phyloP scores from a whole-genome alignment of 176 grass and related monocot species.

The Chrysopogon serrulatus region DNA sequence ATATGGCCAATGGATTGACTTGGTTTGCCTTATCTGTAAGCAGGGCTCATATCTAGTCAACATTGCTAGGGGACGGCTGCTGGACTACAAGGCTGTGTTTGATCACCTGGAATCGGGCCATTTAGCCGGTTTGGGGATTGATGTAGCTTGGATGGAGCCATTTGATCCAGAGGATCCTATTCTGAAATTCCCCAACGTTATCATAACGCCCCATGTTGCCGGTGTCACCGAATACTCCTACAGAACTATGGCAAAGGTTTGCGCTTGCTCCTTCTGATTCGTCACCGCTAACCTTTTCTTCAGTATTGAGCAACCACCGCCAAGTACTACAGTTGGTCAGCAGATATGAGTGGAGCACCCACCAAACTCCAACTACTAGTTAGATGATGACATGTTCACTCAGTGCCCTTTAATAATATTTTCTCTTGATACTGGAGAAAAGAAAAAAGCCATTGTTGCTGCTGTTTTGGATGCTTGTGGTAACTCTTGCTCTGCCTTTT shows the following conservation, averaged over 20 bases:
- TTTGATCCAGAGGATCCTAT: conserved; percentile 92
- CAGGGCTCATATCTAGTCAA: conserved; percentile 88
- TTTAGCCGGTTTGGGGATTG: conserved; percentile 85
- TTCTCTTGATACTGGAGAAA: too few relatives aligned
- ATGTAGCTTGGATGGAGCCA: conserved; percentile 94
- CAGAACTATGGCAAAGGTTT: conserved; percentile 92
- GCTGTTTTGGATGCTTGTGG: neutral
- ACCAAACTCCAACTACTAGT: neutral
- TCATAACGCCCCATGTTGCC: conserved; percentile 87
- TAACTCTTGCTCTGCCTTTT: conserved; percentile 10
- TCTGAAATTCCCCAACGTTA: conserved; percentile 84
- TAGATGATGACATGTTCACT: neutral
- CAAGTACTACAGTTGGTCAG: neutral
- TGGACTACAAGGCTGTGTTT: conserved; percentile 75
- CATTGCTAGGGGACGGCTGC: conserved; percentile 72
- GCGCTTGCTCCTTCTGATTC: neutral
- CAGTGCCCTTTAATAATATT: neutral
- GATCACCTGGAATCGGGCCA: conserved; percentile 71
- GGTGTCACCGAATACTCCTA: conserved; percentile 78
- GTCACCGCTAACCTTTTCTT: neutral
- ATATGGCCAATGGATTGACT: neutral
- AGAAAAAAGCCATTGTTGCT: neutral
- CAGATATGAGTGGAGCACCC: neutral
- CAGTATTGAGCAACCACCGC: neutral
- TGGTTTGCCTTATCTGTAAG: neutral